These are phyloP conservation scores for Microbotryum lychnidis-dioicae DNA, from an alignment of 1,284 basidiomycete genomes.

Conservation along the genomic window DNA sequence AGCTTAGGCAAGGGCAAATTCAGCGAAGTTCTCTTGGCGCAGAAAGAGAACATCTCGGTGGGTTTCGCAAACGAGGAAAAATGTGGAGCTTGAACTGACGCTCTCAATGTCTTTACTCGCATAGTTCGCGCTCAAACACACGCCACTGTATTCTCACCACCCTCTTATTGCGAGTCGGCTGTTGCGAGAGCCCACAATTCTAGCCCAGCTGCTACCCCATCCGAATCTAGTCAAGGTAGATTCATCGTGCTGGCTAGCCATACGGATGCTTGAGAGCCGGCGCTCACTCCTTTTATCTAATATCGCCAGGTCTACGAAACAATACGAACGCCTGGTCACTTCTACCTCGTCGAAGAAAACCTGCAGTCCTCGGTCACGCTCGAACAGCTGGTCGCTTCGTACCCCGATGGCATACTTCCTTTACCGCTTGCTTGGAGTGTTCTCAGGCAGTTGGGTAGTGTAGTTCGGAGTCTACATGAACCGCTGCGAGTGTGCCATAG, in stretches of 20 bases:
- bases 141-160: conserved; percentile 51
- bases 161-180: conserved; percentile 50
- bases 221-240: conserved; percentile 45
- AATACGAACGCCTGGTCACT: conserved; percentile 49
- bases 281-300: not conserved
- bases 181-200: conserved; percentile 49
- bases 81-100: not conserved
- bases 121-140: conserved; percentile 51
- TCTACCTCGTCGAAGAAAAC: conserved; percentile 50
- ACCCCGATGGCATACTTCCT: conserved; percentile 34
- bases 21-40: conserved; percentile 43
- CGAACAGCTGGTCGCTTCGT: conserved; percentile 31
- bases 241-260: not conserved
- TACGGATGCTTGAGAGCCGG: not conserved
- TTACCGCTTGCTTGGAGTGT: conserved; percentile 40
- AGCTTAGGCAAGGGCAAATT: conserved; percentile 47
- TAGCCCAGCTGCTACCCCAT: conserved; percentile 49
- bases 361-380: conserved; percentile 45
- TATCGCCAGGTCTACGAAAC: conserved; percentile 45
- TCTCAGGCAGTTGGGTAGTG: conserved; percentile 49
- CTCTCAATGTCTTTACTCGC: not conserved
- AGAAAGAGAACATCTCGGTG: conserved; percentile 37
- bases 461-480: conserved; percentile 47
- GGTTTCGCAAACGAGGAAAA: conserved; percentile 10
- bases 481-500: conserved; percentile 49